These are phyloP conservation scores for Phaeoacremonium minimum DNA, from an alignment of 2,329 filamentous ascomycete species.

Conservation along the genomic window DNA sequence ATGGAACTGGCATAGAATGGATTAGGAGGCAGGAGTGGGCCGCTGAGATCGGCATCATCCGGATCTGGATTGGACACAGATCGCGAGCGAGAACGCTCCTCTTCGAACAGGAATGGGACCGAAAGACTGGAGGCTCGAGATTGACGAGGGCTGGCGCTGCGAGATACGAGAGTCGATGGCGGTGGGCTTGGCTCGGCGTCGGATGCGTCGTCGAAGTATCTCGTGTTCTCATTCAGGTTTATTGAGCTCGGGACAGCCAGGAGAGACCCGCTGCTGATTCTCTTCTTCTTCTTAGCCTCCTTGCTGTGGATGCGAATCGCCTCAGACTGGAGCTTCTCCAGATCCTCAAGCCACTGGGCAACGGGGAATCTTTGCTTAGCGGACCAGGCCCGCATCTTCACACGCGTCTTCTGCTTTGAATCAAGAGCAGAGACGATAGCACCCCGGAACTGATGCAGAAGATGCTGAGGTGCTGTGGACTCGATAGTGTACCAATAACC, in stretches of 20 bases:
- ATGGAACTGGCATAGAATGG: conserved; percentile 2
- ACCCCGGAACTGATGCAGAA: conserved; percentile 61
- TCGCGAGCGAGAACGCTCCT: conserved; percentile 4
- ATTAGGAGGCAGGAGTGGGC: conserved; percentile 3
- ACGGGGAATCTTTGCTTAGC: conserved; percentile 65
- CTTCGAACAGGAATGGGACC: conserved; percentile 11
- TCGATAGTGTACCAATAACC: conserved; percentile 70
- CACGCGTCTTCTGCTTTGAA: conserved; percentile 50
- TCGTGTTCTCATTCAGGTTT: conserved; percentile 8
- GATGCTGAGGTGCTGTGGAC: conserved; percentile 57
- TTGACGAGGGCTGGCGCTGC: conserved; percentile 9
- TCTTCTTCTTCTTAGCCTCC: conserved; percentile 18
- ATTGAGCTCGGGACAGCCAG: conserved; percentile 12
- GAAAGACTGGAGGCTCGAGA: conserved; percentile 13
- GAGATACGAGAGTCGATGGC: conserved; percentile 5
- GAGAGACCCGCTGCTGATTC: conserved; percentile 10
- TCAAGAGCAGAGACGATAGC: conserved; percentile 58
- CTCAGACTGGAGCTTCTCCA: conserved; percentile 57
- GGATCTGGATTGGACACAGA: conserved; percentile 9
- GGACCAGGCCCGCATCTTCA: conserved; percentile 60
- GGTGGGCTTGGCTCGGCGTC: conserved; percentile 4
- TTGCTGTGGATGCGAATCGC: conserved; percentile 47
- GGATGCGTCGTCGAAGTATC: conserved; percentile 10
- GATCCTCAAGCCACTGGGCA: conserved; percentile 60
- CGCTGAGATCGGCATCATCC: background rate